Evolutionary conservation across 2,329 filamentous ascomycete genomes (phyloP).

Genomic region (Ophiostoma sp.): DNA sequence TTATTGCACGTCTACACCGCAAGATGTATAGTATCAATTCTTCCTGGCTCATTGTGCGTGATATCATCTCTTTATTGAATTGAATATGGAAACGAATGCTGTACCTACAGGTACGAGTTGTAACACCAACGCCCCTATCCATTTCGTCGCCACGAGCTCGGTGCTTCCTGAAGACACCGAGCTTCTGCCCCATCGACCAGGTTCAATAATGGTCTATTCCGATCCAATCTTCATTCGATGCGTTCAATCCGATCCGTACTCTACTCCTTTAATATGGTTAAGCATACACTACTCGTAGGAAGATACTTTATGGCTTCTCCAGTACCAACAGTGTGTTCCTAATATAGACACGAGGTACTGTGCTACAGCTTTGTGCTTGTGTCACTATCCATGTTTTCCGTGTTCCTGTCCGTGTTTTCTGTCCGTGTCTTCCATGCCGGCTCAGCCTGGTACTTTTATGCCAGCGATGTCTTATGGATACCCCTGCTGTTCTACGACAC

Average conservation of each 20-base stretch:
- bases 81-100: not conserved
- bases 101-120: slow-evolving; percentile 4
- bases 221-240: no score
- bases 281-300: no score
- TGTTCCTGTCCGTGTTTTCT: not conserved
- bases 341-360: slow-evolving; percentile 9
- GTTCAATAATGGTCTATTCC: no score
- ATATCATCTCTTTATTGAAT: not conserved
- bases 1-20: not conserved
- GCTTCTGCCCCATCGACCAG: no score
- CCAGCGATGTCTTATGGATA: no score
- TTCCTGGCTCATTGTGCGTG: not conserved
- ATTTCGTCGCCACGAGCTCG: not conserved
- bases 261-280: no score
- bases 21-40: not conserved
- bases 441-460: slow-evolving; percentile 6
- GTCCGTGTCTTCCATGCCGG: not conserved
- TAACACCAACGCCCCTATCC: no score
- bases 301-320: no score
- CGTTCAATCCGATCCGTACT: no score
- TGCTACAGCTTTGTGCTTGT: slow-evolving; percentile 1
- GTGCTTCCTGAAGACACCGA: not conserved
- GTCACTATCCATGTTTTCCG: not conserved
- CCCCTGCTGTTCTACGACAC: not conserved
- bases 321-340: not conserved